These are phyloP conservation scores for Aspergillus leporis DNA, from an alignment of 495 filamentous ascomycete species.

Conservation along the genomic window DNA sequence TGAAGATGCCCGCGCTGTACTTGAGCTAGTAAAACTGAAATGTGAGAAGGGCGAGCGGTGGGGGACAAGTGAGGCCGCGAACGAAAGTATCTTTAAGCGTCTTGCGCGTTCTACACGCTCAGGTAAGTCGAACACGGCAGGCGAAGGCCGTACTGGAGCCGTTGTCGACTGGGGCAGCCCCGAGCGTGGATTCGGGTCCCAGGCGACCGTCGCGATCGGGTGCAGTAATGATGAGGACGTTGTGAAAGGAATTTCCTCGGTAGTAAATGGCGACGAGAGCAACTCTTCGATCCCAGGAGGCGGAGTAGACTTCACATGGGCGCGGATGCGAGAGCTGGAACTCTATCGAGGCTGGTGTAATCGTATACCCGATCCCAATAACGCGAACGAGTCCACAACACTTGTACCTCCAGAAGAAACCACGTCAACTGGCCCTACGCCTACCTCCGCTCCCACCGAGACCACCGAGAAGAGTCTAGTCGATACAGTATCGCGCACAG, in stretches of 20 bases:
- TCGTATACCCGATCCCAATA: slow-evolving; percentile 44
- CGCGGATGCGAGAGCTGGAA: slow-evolving; percentile 82
- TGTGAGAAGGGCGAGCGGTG: slow-evolving; percentile 86
- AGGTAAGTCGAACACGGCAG: slow-evolving; percentile 43
- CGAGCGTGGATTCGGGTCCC: slow-evolving; percentile 67
- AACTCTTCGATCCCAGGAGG: slow-evolving; percentile 61
- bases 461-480: slow-evolving; percentile 32
- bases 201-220: slow-evolving; percentile 69
- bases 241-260: slow-evolving; percentile 64
- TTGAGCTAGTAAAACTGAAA: slow-evolving; percentile 92
- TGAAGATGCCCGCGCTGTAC: slow-evolving; percentile 85
- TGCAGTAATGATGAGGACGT: slow-evolving; percentile 77
- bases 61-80: slow-evolving; percentile 71
- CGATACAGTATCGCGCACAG: slow-evolving; percentile 47
- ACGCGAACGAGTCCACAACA: slow-evolving; percentile 52
- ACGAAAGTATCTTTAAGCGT: slow-evolving; percentile 86
- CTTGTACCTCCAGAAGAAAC: slow-evolving; percentile 33
- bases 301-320: slow-evolving; percentile 89
- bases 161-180: slow-evolving; percentile 88
- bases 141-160: slow-evolving; percentile 67
- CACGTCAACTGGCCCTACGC: slow-evolving; percentile 16
- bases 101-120: slow-evolving; percentile 61
- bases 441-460: slow-evolving; percentile 9
- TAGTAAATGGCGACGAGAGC: slow-evolving; percentile 66
- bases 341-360: slow-evolving; percentile 82